A percentile compares a stretch with the other conserved stretches of the same genome.
phyloP scores from a whole-genome alignment of 768 basidiomycete species.

The Krasilnikovozyma curviuscula region DNA sequence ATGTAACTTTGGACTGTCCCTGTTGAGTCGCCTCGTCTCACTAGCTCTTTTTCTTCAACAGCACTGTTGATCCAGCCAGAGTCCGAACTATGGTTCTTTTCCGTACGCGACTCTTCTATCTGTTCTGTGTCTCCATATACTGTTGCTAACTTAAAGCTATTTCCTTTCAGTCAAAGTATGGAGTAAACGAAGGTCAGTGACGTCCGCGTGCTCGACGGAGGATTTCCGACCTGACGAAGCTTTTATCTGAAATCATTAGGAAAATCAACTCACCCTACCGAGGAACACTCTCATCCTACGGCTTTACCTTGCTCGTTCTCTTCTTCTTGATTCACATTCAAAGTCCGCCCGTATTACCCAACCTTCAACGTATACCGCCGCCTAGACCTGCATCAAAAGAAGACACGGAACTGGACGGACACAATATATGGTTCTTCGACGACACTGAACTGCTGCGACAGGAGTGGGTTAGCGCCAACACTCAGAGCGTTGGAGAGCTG shows the following conservation, averaged over 20 bases:
- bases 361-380: slow-evolving; percentile 86
- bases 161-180: slow-evolving; percentile 72
- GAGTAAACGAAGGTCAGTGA: slow-evolving; percentile 69
- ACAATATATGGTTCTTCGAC: slow-evolving; percentile 92
- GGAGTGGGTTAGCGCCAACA: slow-evolving; percentile 85
- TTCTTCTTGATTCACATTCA: slow-evolving; percentile 97
- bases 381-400: slow-evolving; percentile 37
- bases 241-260: slow-evolving; percentile 27
- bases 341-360: slow-evolving; percentile 86
- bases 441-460: slow-evolving; percentile 80
- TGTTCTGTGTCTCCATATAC: neutral
- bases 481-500: slow-evolving; percentile 83
- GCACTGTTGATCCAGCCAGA: slow-evolving; percentile 77
- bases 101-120: slow-evolving; percentile 40
- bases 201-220: neutral
- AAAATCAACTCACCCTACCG: slow-evolving; percentile 98
- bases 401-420: slow-evolving; percentile 41
- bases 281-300: slow-evolving; percentile 69
- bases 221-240: neutral
- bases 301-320: slow-evolving; percentile 92
- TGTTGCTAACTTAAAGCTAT: too few species aligned
- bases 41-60: neutral
- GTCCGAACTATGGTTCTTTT: slow-evolving; percentile 88
- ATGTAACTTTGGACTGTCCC: neutral
- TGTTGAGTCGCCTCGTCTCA: too few species aligned